Evolutionary conservation across 352 stramenopile species (phyloP).

Genomic region (Phytophthora hibernalis): DNA sequence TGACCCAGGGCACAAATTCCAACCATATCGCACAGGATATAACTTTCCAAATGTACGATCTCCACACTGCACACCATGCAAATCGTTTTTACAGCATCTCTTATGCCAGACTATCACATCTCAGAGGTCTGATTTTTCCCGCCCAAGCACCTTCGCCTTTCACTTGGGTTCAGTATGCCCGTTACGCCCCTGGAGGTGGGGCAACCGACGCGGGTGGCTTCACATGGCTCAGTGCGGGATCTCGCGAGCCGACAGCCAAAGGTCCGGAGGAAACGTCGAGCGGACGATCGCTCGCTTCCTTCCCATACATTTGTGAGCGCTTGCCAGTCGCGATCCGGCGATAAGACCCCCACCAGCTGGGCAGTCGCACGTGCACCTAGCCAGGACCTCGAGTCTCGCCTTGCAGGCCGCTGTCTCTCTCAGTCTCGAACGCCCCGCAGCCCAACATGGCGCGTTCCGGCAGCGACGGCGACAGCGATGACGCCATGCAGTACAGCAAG

Average conservation of each 20-base stretch:
- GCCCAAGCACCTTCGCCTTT: not conserved
- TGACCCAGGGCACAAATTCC: not conserved
- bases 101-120: not conserved
- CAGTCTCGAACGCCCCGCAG: slow-evolving; percentile 44
- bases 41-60: not conserved
- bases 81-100: not conserved
- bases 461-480: slow-evolving; percentile 69
- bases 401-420: slow-evolving; percentile 28
- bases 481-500: slow-evolving; percentile 65
- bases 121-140: slow-evolving; percentile 23
- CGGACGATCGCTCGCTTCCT: slow-evolving; percentile 21
- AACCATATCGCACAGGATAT: not conserved
- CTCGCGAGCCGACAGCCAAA: slow-evolving; percentile 34
- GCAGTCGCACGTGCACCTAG: slow-evolving; percentile 35
- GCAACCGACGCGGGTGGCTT: slow-evolving; percentile 2
- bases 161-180: slow-evolving; percentile 28
- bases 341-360: slow-evolving; percentile 42
- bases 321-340: slow-evolving; percentile 38
- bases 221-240: slow-evolving; percentile 37
- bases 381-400: slow-evolving; percentile 21
- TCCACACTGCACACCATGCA: not conserved
- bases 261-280: slow-evolving; percentile 33
- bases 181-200: not conserved
- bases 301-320: not conserved
- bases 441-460: slow-evolving; percentile 53